A percentile compares a stretch with the other conserved stretches of the same genome.
Evolutionary conservation across 768 basidiomycete genomes (phyloP).

Genomic region (Phanerodontia chrysosporium): DNA sequence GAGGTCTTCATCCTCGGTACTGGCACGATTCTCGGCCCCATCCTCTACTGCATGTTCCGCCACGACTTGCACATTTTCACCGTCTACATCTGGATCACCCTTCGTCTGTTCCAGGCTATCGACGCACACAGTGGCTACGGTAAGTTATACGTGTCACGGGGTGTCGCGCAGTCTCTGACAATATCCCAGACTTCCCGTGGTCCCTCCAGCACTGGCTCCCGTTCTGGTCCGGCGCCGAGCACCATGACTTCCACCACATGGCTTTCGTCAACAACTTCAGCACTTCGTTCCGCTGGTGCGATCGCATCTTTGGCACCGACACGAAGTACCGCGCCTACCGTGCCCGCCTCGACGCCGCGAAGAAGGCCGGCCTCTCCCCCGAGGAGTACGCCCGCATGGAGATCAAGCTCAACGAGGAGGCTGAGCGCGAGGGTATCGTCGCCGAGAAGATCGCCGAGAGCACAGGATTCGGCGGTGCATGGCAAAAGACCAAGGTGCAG

Average conservation of each 20-base stretch:
- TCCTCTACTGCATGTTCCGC: constrained; percentile 79
- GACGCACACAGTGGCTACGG: constrained; percentile 97
- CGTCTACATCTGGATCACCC: constrained; percentile 90
- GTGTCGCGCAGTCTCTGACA: not conserved
- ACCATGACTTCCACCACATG: constrained; percentile 99
- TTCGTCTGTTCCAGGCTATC: constrained; percentile 94
- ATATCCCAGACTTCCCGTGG: constrained; percentile 86
- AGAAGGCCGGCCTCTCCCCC: constrained; percentile 40
- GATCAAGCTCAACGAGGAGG: constrained; percentile 59
- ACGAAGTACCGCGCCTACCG: constrained; percentile 83
- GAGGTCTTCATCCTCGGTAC: constrained; percentile 93
- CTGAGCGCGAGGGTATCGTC: constrained; percentile 67
- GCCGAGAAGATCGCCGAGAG: constrained; percentile 53
- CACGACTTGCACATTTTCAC: constrained; percentile 85
- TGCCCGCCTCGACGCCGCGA: constrained; percentile 57
- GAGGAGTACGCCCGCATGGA: constrained; percentile 55
- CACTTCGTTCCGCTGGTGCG: constrained; percentile 93
- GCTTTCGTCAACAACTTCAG: constrained; percentile 92
- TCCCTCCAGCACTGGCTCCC: constrained; percentile 88
- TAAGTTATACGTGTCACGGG: constrained; percentile 29
- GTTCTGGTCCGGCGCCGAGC: constrained; percentile 96
- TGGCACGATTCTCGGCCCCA: constrained; percentile 85
- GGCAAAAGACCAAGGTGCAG: constrained; percentile 18
- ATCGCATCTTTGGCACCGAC: constrained; percentile 87
- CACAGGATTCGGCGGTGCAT: not conserved